Percentiles rank a stretch among this genome's conserved stretches.
Evolutionary conservation across 1,284 basidiomycete genomes (phyloP).

Genomic region (Chondrostereum purpureum): DNA sequence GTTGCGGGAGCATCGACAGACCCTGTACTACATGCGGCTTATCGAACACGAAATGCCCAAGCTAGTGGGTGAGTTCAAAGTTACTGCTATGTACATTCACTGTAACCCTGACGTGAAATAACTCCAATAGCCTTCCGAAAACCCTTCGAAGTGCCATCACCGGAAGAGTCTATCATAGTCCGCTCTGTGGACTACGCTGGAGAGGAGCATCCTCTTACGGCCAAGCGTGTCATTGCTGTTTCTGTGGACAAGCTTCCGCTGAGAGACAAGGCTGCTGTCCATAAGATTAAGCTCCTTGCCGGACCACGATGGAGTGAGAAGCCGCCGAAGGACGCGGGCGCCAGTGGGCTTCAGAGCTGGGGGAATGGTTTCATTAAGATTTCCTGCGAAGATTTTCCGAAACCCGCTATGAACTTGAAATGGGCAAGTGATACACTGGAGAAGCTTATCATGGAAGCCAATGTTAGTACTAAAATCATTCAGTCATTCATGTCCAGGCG

Average conservation of each 20-base stretch:
- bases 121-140: slow-evolving; percentile 69
- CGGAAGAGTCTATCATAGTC: slow-evolving; percentile 55
- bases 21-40: slow-evolving; percentile 68
- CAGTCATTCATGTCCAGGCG: slow-evolving; percentile 4
- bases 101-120: slow-evolving; percentile 7
- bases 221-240: slow-evolving; percentile 68
- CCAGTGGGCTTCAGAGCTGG: slow-evolving; percentile 36
- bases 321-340: slow-evolving; percentile 62
- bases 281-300: slow-evolving; percentile 78
- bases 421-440: slow-evolving; percentile 80
- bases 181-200: slow-evolving; percentile 74
- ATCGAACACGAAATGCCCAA: slow-evolving; percentile 82
- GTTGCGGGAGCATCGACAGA: slow-evolving; percentile 63
- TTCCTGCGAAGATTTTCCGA: slow-evolving; percentile 75
- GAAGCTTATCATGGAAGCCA: slow-evolving; percentile 64
- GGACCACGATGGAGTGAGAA: slow-evolving; percentile 77
- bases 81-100: slow-evolving; percentile 11
- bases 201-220: slow-evolving; percentile 61
- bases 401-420: slow-evolving; percentile 77
- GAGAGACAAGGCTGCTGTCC: slow-evolving; percentile 50
- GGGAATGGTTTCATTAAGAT: slow-evolving; percentile 81
- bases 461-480: slow-evolving; percentile 44
- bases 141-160: slow-evolving; percentile 61
- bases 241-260: slow-evolving; percentile 70
- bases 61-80: slow-evolving; percentile 60